A percentile compares a stretch with the other conserved stretches of the same genome.
phyloP scores from a whole-genome alignment of 2,329 filamentous ascomycete species.

The Colletotrichum somersetense region DNA sequence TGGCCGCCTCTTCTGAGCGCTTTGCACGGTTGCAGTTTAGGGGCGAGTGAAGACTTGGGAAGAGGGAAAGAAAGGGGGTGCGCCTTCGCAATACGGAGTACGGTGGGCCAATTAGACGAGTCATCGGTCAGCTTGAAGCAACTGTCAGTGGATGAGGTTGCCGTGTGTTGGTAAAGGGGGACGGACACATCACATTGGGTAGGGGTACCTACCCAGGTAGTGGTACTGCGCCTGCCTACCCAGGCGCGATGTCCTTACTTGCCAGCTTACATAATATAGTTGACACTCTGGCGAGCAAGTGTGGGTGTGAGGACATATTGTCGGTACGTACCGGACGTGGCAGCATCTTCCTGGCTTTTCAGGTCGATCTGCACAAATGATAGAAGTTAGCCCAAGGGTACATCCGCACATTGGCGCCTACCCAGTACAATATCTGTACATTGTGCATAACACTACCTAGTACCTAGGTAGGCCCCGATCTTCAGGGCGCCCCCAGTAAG shows the following conservation, averaged over 20 bases:
- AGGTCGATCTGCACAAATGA: constrained; percentile 39
- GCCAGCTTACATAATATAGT: too few species aligned
- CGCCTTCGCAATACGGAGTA: background rate
- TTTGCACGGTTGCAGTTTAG: constrained; percentile 34
- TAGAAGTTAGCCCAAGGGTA: constrained; percentile 22
- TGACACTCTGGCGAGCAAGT: too few species aligned
- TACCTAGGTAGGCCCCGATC: background rate
- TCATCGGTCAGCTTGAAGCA: constrained; percentile 15
- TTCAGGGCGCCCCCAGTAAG: background rate
- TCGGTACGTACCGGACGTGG: constrained; percentile 15
- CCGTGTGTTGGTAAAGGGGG: background rate
- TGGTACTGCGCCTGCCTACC: too few species aligned
- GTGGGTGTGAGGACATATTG: background rate
- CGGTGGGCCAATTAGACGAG: constrained; percentile 35
- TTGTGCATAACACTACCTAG: constrained; percentile 1
- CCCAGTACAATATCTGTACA: background rate
- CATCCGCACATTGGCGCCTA: constrained; percentile 14
- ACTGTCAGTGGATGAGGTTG: constrained; percentile 35
- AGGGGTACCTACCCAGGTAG: background rate
- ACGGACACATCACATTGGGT: too few species aligned
- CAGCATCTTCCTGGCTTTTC: constrained; percentile 34
- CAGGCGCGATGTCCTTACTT: too few species aligned
- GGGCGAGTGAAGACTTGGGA: background rate
- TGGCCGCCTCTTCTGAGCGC: constrained; percentile 33
- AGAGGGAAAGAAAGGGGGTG: constrained; percentile 3